phyloP scores from a whole-genome alignment of 768 basidiomycete species.

The Symmetrospora coprosmae region DNA sequence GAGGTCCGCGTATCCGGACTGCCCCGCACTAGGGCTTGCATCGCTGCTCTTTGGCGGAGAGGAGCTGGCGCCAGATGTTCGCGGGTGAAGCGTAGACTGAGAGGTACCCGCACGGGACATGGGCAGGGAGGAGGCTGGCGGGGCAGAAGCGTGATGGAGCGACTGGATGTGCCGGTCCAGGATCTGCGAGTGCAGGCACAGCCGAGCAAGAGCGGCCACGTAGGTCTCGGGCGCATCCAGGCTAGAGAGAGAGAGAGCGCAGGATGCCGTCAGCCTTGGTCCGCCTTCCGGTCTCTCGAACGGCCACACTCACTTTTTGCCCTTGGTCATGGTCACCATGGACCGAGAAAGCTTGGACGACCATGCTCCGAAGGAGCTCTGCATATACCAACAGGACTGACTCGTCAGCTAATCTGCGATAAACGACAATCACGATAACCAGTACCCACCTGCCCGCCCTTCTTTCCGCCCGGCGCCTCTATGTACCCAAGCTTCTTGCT shows the following conservation, averaged over 20 bases:
- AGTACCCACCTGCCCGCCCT: constrained; percentile 42
- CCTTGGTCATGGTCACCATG: constrained; percentile 30
- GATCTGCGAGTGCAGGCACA: constrained; percentile 62
- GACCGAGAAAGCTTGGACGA: constrained; percentile 27
- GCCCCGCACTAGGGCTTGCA: too few relatives aligned
- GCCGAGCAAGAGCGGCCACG: constrained; percentile 56
- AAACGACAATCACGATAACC: background rate
- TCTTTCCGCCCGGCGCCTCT: constrained; percentile 75
- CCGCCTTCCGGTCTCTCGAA: background rate
- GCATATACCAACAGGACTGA: background rate
- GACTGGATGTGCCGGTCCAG: constrained; percentile 38
- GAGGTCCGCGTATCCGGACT: constrained; percentile 63
- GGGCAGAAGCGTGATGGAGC: background rate
- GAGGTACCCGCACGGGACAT: too few relatives aligned
- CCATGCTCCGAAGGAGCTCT: constrained; percentile 31
- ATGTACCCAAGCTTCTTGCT: constrained; percentile 28
- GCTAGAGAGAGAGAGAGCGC: constrained; percentile 39
- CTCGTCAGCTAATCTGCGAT: background rate
- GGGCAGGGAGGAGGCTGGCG: too few relatives aligned
- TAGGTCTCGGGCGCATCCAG: constrained; percentile 78
- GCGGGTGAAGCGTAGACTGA: constrained; percentile 13
- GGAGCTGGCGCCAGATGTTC: background rate
- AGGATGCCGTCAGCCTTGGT: background rate
- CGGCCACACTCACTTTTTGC: constrained; percentile 25
- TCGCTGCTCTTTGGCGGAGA: too few relatives aligned